These are phyloP conservation scores for Tagetes erecta DNA, from an alignment of 129 eudicot species.

Conservation along the genomic window DNA sequence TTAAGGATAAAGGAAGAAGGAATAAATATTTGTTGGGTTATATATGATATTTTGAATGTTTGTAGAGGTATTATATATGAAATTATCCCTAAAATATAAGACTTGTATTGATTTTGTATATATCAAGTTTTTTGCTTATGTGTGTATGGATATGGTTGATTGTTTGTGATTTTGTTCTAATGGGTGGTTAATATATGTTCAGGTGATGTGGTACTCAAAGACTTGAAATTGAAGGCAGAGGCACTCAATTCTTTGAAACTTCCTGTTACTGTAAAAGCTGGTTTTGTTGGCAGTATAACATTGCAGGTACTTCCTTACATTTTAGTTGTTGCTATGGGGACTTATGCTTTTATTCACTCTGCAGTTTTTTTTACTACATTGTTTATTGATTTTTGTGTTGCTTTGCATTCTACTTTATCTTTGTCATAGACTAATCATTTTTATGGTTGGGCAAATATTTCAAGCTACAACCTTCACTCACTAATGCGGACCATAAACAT, in stretches of 20 bases:
- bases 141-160: not conserved
- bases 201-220: conserved; percentile 99
- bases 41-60: too few species aligned
- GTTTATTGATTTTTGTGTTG: conserved; percentile 10
- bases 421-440: not conserved
- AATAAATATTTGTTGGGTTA: not conserved
- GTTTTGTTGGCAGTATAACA: conserved; percentile 93
- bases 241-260: conserved; percentile 87
- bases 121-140: conserved; percentile 4
- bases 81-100: not conserved
- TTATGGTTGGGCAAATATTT: not conserved
- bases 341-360: not conserved
- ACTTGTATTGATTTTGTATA: conserved; percentile 7
- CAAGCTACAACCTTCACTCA: not conserved
- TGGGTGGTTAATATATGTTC: conserved; percentile 5
- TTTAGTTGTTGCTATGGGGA: not conserved
- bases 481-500: not conserved
- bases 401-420: not conserved
- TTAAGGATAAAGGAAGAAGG: not conserved
- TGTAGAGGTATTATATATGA: too few species aligned
- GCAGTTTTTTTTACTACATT: not conserved
- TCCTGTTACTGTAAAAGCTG: conserved; percentile 93
- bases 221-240: conserved; percentile 92
- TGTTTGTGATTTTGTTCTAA: conserved; percentile 22
- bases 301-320: conserved; percentile 57